Evolutionary conservation across 176 grass and related monocot genomes (phyloP), one percentile per base, ranked within the genome.

Genomic region (Themeda triandra): DNA sequence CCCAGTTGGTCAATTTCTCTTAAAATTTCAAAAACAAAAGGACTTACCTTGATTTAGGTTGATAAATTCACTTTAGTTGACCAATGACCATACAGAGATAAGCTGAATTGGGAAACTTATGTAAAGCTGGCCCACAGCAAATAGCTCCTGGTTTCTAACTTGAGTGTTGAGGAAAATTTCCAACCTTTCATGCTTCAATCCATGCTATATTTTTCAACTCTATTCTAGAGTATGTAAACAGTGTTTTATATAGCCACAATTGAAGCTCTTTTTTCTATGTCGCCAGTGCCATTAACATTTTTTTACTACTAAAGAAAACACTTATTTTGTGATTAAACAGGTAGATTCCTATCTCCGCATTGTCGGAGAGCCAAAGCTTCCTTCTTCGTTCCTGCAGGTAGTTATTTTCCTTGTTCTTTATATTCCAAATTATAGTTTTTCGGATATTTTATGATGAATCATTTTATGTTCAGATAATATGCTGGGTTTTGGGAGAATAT

Each of bases 401-500:
- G 19, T 75, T 87, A 68, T 49, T 84, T 87, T 56, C 39, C 53
- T 80, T 13, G 65, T 72, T 71, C 21, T 13, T 85, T 90, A 13
- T 83, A 33, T 27, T 56, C 4, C 6, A 65, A 37, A 58, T 66
- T 70, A 42, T 83, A 8, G 65, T 85, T 67, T 67, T 21, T 45
- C 29, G 8, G 37, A 21, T 63, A 48, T 24, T 14, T 89, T 85
- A 66, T 41, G 75, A 82, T 79, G 37, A 58, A 90, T 60, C 44
- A 41, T 51, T 79, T 78, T 66, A 31, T 51, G 42, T 63, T 75
- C 86, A 99, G 97, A 95, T 99, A 65, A 94, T 99, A 85, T 99
- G 97, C 89, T 99, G 97, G 97, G 94, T 99, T 86, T 90, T 99
- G 82, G 97, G 97, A 27, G 97, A 99, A 71, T 99, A 99, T 45